Base-by-base conservation (phyloP, 805 yeast species). In the Saccharomycopsis fodiens region DNA sequence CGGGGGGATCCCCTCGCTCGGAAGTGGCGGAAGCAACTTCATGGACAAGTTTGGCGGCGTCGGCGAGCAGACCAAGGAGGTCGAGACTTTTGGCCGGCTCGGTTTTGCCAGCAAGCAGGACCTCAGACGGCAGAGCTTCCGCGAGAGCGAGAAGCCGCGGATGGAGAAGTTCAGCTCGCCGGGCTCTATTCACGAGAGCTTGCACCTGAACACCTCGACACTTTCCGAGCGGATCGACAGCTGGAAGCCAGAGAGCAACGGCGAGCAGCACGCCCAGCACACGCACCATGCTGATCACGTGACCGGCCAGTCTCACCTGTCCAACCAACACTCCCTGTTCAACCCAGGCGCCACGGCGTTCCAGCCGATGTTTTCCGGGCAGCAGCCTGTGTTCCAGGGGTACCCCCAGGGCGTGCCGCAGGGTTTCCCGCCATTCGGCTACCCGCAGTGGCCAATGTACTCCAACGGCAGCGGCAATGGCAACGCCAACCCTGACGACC, bases 51-150 rank as follows among this genome's bases (percentile, higher is more conserved):
- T 80, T 55, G 67, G 81, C 4, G 66, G 77, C 2, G 81, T 80
- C 15, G 81, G 83, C 4, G 85, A 80, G 46, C 81, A 82, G 40
- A 80, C 87, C 0, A 67, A 82, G 55, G 87, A 80, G 53, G 67
- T 79, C 38, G 85, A 79, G 54, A 65, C 66, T 15, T 56, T 75
- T 44, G 69, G 70, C n/a, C 59, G 67, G 4, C 45, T 68, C 22
- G 59, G 68, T 7, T 60, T 60, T 22, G 55, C 51, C 16, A 60
- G 51, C 49, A 57, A 60, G 39, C 61, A 67, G 44, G 58, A 61
- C 17, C 60, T 64, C 13, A 69, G 82, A 61, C 69, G 82, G 62
- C 68, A 81, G 1, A 74, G 79, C 45, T 69, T 74, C 54, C 63
- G 72, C 47, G 59, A 62, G 7, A 61, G 60, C 17, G 66, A 62